Conservation (phyloP, 176 grass and related monocot species). For the Panicum miliaceum region DNA sequence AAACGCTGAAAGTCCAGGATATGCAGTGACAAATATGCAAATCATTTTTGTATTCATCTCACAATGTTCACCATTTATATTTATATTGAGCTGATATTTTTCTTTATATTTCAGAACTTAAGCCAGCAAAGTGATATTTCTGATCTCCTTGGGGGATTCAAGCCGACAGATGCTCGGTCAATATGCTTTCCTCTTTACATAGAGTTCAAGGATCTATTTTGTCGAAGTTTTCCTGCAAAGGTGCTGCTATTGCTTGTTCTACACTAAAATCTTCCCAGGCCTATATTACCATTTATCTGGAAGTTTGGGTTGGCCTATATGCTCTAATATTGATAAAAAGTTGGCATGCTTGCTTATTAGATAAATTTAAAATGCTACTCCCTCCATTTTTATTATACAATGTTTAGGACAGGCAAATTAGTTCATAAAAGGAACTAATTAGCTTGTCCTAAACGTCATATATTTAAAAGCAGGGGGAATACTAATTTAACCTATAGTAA, state of each 20-base stretch:
- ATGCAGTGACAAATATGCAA: constrained; percentile 10
- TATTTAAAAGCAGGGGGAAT: neutral
- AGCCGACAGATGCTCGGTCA: constrained; percentile 78
- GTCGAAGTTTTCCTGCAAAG: constrained; percentile 64
- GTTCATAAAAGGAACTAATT: neutral
- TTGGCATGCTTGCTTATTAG: neutral
- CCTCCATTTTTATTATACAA: neutral
- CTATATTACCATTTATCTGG: neutral
- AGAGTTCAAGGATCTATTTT: constrained; percentile 87
- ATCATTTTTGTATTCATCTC: neutral
- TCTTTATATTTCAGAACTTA: constrained; percentile 69
- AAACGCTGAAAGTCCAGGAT: constrained; percentile 15
- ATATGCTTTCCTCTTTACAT: constrained; percentile 85
- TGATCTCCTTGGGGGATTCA: constrained; percentile 97
- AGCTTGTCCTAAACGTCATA: neutral
- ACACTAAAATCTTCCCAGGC: constrained; percentile 9
- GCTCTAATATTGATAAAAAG: neutral
- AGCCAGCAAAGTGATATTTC: constrained; percentile 97
- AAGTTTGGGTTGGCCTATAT: constrained; percentile 12
- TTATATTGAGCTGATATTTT: constrained; percentile 18
- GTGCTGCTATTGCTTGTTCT: constrained; percentile 40
- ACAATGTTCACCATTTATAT: neutral
- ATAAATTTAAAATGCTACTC: constrained; percentile 2
- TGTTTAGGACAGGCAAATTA: neutral
- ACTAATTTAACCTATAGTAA: neutral